Conservation (phyloP, 2,329 filamentous ascomycete species). For the Sporothrix luriei region DNA sequence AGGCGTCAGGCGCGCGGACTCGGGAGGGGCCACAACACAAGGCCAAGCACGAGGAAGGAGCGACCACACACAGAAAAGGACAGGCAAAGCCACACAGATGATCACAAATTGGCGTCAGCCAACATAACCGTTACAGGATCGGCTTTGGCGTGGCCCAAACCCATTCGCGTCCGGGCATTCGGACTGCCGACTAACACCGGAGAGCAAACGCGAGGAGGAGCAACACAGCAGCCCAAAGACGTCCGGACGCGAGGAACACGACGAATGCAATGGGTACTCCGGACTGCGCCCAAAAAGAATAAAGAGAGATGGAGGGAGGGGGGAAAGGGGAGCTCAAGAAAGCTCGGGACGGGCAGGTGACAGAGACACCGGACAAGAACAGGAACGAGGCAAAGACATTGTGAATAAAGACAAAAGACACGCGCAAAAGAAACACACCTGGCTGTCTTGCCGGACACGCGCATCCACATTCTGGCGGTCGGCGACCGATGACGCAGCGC, state of each 20-base stretch:
- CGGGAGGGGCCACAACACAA: constrained; percentile 28
- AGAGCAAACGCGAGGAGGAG: not conserved
- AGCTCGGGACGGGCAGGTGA: not conserved
- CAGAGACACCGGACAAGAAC: not conserved
- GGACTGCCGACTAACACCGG: not conserved
- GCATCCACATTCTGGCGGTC: constrained; percentile 53
- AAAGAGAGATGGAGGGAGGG: not conserved
- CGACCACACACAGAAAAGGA: not conserved
- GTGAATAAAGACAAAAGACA: not conserved
- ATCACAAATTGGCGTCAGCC: constrained; percentile 31
- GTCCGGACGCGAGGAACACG: not conserved
- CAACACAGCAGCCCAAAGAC: not conserved
- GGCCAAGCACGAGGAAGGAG: not conserved
- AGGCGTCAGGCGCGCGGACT: constrained; percentile 27
- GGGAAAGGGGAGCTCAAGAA: not conserved
- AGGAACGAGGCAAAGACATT: not conserved
- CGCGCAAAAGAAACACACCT: constrained; percentile 38
- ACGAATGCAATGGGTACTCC: no score
- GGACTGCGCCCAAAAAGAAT: not conserved
- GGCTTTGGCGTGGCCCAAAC: constrained; percentile 1
- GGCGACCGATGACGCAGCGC: constrained; percentile 38
- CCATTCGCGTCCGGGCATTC: constrained; percentile 13
- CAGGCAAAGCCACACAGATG: constrained; percentile 14
- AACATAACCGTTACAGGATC: constrained; percentile 20
- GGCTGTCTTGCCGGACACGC: constrained; percentile 49